phyloP scores from a whole-genome alignment of 2,329 filamentous ascomycete genomes.

The Fusarium verticillioides region DNA sequence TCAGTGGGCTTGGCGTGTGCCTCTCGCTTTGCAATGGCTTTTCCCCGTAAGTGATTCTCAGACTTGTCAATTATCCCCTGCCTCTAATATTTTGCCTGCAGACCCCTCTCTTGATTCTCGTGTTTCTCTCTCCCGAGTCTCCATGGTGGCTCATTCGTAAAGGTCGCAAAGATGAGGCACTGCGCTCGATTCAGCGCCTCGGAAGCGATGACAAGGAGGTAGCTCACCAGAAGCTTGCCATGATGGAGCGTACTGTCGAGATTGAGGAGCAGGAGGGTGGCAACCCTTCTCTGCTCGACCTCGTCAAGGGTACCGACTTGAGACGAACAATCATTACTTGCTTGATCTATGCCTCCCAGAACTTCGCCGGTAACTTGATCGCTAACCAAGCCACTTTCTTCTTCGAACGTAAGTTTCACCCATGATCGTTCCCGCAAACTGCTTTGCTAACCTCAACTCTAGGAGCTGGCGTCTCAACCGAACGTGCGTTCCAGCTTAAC shows the following conservation, averaged over 20 bases:
- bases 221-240: slow-evolving; percentile 57
- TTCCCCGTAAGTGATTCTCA: slow-evolving; percentile 54
- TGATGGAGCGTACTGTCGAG: slow-evolving; percentile 67
- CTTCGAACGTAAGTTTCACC: slow-evolving; percentile 54
- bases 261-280: slow-evolving; percentile 55
- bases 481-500: slow-evolving; percentile 69
- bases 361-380: slow-evolving; percentile 69
- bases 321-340: slow-evolving; percentile 66
- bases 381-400: slow-evolving; percentile 71
- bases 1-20: slow-evolving; percentile 50
- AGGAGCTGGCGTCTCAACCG: slow-evolving; percentile 68
- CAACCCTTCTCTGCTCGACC: slow-evolving; percentile 61
- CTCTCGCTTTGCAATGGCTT: slow-evolving; percentile 67
- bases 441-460: slow-evolving; percentile 11
- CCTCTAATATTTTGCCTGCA: not conserved
- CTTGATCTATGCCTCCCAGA: slow-evolving; percentile 67
- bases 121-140: slow-evolving; percentile 61
- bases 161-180: slow-evolving; percentile 56
- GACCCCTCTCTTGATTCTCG: slow-evolving; percentile 62
- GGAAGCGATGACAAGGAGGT: slow-evolving; percentile 45
- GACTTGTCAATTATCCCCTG: rapidly evolving
- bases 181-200: slow-evolving; percentile 59
- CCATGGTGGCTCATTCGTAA: slow-evolving; percentile 66
- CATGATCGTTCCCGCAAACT: rapidly evolving
- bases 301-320: slow-evolving; percentile 65